These are phyloP conservation scores for Gilbertella persicaria DNA, from an alignment of 371 early-diverging fungal species.

Conservation along the genomic window DNA sequence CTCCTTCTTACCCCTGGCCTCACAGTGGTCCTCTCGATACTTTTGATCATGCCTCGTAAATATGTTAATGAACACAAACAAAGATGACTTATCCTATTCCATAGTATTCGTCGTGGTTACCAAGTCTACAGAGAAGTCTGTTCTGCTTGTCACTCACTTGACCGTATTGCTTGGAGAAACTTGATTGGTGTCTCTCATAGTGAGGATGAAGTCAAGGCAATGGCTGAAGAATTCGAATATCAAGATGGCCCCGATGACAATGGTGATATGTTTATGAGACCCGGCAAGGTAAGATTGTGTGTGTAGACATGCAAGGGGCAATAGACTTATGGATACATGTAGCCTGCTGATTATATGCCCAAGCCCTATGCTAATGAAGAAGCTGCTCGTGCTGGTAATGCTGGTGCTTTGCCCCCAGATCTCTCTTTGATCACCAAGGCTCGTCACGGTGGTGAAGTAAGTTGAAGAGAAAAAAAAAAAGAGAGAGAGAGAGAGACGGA, in stretches of 20 bases:
- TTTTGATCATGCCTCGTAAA: conserved; percentile 94
- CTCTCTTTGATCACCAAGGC: conserved; percentile 94
- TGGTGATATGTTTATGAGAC: conserved; percentile 93
- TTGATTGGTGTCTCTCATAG: conserved; percentile 92
- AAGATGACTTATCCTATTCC: background rate
- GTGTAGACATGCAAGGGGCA: background rate
- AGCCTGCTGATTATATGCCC: conserved; percentile 93
- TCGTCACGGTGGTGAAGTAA: conserved; percentile 90
- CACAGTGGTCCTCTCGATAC: conserved; percentile 80
- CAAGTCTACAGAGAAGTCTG: conserved; percentile 98
- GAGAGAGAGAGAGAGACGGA: background rate
- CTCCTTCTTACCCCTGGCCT: conserved; percentile 89
- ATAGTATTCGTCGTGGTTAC: conserved; percentile 95
- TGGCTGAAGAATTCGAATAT: conserved; percentile 94
- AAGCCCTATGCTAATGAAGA: conserved; percentile 96
- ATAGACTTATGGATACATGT: background rate
- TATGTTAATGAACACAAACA: conserved; percentile 3
- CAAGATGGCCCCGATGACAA: conserved; percentile 93
- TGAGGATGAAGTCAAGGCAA: conserved; percentile 88
- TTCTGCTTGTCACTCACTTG: conserved; percentile 95
- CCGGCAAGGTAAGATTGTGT: conserved; percentile 77
- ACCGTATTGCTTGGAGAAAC: conserved; percentile 93
- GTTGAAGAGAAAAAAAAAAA: conserved; percentile 12
- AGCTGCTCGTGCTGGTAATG: conserved; percentile 95
- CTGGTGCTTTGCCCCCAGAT: conserved; percentile 96